Percentiles rank a stretch among this genome's conserved stretches.
Conservation (phyloP, 2,329 filamentous ascomycete genomes). For the Chaetomium sp. region DNA sequence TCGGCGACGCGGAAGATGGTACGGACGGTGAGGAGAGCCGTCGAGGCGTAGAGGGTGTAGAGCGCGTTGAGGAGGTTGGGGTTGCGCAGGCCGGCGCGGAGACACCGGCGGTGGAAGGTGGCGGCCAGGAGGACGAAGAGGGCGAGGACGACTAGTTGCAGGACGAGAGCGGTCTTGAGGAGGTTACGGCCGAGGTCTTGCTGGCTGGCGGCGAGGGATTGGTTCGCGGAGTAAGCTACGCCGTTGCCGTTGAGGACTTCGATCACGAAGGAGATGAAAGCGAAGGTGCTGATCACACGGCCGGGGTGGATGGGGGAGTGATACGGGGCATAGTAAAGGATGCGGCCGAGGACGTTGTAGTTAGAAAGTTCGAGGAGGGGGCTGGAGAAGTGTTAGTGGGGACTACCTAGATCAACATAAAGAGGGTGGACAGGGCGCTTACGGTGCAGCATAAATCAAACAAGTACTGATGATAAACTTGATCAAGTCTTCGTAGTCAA, state of each 20-base stretch:
- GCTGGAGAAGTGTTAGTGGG: slow-evolving; percentile 2
- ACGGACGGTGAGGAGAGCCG: slow-evolving; percentile 43
- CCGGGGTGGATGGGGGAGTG: slow-evolving; percentile 40
- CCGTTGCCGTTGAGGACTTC: slow-evolving; percentile 32
- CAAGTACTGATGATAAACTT: slow-evolving; percentile 36
- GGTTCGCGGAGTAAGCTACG: slow-evolving; percentile 42
- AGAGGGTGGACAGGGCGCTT: not conserved
- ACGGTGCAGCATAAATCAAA: slow-evolving; percentile 33
- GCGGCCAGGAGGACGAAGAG: slow-evolving; percentile 43
- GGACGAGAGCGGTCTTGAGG: slow-evolving; percentile 43
- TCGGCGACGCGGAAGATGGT: slow-evolving; percentile 55
- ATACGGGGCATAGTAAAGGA: slow-evolving; percentile 53
- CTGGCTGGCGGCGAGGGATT: slow-evolving; percentile 31
- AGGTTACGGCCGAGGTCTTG: slow-evolving; percentile 40
- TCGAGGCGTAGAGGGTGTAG: slow-evolving; percentile 45
- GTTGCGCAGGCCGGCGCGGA: slow-evolving; percentile 30
- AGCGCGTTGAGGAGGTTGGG: slow-evolving; percentile 33
- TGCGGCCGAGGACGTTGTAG: slow-evolving; percentile 49
- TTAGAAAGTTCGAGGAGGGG: slow-evolving; percentile 47
- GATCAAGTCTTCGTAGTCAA: slow-evolving; percentile 36
- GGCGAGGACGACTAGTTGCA: slow-evolving; percentile 49
- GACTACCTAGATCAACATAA: slow-evolving; percentile 13
- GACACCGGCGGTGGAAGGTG: slow-evolving; percentile 43
- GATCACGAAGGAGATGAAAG: slow-evolving; percentile 23
- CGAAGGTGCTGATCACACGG: slow-evolving; percentile 35